A percentile compares a stretch with the other conserved stretches of the same genome.
These are phyloP conservation scores for Diaporthe destruens DNA, from an alignment of 2,329 filamentous ascomycete species.

Conservation along the genomic window DNA sequence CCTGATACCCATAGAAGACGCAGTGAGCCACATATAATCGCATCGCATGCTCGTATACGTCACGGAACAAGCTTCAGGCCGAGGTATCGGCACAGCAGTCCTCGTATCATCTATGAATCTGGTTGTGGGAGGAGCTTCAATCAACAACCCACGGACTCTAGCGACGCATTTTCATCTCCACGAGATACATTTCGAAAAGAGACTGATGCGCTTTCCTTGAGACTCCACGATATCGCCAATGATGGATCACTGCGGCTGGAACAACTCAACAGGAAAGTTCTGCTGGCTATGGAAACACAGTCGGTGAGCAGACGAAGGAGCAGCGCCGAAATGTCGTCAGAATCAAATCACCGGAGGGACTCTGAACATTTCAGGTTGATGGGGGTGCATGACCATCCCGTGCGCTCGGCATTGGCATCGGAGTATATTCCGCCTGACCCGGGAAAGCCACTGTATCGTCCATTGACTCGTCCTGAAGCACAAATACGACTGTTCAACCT, in stretches of 20 bases:
- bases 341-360: not conserved
- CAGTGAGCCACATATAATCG: not conserved
- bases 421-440: not conserved
- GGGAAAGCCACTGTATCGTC: not conserved
- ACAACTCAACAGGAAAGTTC: conserved; percentile 5
- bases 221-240: not conserved
- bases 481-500: conserved; percentile 2
- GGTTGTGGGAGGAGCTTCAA: no score
- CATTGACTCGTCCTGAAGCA: not conserved
- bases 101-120: not conserved
- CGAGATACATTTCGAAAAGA: not conserved
- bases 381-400: not conserved
- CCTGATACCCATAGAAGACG: not conserved
- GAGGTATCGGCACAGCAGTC: not conserved
- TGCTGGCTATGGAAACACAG: conserved; percentile 11
- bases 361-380: not conserved
- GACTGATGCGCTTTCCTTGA: not conserved
- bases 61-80: not conserved
- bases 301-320: not conserved
- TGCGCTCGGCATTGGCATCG: not conserved
- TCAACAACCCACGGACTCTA: not conserved
- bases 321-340: not conserved
- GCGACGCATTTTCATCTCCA: no score
- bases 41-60: not conserved
- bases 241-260: not conserved